Evolutionary conservation across 768 basidiomycete species (phyloP).

Genomic region (Russula abietina): DNA sequence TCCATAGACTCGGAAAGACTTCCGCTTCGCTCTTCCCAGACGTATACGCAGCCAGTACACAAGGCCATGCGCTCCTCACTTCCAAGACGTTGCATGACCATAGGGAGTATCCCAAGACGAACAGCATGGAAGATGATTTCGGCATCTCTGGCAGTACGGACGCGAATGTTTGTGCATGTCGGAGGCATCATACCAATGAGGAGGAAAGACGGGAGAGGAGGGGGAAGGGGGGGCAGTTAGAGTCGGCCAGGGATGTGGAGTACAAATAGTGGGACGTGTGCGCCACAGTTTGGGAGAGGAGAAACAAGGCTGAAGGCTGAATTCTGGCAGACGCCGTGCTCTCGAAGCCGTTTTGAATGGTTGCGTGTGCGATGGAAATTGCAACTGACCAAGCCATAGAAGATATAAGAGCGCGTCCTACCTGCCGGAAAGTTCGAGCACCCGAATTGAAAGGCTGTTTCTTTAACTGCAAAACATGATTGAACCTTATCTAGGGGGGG

Average conservation of each 20-base stretch:
- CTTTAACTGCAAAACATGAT: constrained; percentile 28
- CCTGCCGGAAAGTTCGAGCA: constrained; percentile 21
- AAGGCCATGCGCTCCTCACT: constrained; percentile 36
- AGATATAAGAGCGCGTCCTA: constrained; percentile 25
- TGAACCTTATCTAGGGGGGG: constrained; percentile 25
- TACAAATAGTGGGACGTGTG: constrained; percentile 18
- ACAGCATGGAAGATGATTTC: constrained; percentile 39
- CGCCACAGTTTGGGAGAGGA: constrained; percentile 18
- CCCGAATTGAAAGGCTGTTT: constrained; percentile 26
- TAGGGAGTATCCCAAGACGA: constrained; percentile 30
- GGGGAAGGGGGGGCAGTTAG: constrained; percentile 10
- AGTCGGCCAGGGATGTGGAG: constrained; percentile 20
- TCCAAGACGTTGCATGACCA: constrained; percentile 37
- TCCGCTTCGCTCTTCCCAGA: constrained; percentile 36
- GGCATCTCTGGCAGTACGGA: constrained; percentile 35
- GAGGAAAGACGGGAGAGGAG: too few species aligned
- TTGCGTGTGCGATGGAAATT: neutral
- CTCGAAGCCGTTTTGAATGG: constrained; percentile 18
- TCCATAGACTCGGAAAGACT: constrained; percentile 33
- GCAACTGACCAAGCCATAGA: constrained; percentile 22
- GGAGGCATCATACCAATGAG: constrained; percentile 31
- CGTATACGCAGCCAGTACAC: constrained; percentile 35
- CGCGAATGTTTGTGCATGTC: constrained; percentile 34
- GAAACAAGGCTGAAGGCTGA: constrained; percentile 11
- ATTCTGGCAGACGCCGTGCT: constrained; percentile 16